phyloP scores from a whole-genome alignment of 305 asterid genomes.

The Fraxinus latifolia region DNA sequence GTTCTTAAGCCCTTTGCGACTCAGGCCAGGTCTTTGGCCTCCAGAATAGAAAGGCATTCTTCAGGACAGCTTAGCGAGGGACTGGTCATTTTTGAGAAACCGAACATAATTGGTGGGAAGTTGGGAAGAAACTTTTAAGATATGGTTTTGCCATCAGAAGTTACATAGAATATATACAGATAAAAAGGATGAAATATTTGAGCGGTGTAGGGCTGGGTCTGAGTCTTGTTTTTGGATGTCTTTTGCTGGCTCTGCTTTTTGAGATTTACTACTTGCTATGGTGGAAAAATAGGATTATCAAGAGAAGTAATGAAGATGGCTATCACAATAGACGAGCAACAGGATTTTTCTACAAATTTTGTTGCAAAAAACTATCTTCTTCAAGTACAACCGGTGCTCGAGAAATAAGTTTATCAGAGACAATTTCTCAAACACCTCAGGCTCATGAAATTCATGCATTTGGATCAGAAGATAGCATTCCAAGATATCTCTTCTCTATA shows the following conservation, averaged over 20 bases:
- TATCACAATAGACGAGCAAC: conserved; percentile 5
- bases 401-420: conserved; percentile 23
- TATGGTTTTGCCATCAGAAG: neutral
- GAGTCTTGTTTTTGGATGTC: conserved; percentile 46
- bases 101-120: neutral
- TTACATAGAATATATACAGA: neutral
- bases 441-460: conserved; percentile 3
- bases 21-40: neutral
- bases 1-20: neutral
- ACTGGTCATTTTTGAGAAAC: neutral
- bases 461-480: conserved; percentile 25
- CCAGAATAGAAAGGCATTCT: neutral
- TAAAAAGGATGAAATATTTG: conserved; percentile 37
- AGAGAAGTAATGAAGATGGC: conserved; percentile 32
- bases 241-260: conserved; percentile 38
- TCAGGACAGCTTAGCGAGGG: neutral
- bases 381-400: conserved; percentile 15
- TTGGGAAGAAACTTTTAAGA: neutral
- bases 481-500: conserved; percentile 42
- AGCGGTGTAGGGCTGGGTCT: conserved; percentile 38
- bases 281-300: conserved; percentile 34
- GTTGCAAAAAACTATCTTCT: conserved; percentile 25
- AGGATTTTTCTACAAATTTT: conserved; percentile 22
- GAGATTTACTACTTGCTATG: conserved; percentile 32
- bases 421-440: conserved; percentile 32